Base-by-base conservation (phyloP, 2,329 filamentous ascomycete genomes). In the Cyphellophora europaea region DNA sequence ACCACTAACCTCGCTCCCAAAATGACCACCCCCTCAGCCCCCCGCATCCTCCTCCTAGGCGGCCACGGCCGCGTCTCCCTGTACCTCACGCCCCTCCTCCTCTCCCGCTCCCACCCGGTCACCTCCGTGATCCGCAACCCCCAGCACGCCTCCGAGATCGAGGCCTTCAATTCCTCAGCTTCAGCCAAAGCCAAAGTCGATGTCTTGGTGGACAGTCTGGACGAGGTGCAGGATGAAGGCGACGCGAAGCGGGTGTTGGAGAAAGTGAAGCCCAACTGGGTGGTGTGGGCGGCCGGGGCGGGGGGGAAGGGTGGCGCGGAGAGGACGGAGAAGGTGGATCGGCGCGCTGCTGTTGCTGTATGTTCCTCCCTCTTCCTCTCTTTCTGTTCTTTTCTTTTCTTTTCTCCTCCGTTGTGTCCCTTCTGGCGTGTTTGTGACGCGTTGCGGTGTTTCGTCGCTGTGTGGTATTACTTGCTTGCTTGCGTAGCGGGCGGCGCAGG, bases 11-110 rank as follows among this genome's bases (percentile, higher is more conserved):
- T n/a, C n/a, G n/a, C n/a, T n/a, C n/a, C n/a, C n/a, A n/a, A n/a
- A n/a, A n/a, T n/a, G n/a, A 16, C 30, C 17, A 25, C 47, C n/a
- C n/a, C n/a, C n/a, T n/a, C n/a, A n/a, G n/a, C n/a, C 29, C 44
- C 64, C 57, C 66, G 74, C 53, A 74, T 88, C 40, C 76, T 88
- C 41, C 61, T 91, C 46, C 73, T 91, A 43, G 84, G 84, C 51
- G 85, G 84, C 50, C 83, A 88, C 63, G 85, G 85, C 62, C 85
- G 87, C 55, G 61, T 91, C 40, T 74, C 83, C 46, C 74, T 83
- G 39, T 62, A 79, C 28, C 70, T 91, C 25, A 91, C 84, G 6
- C 82, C 81, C 2, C 69, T 88, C 40, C 75, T 93, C 5, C 74
- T 91, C 27, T 67, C 76, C 33, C 75, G 78, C 45, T 74, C 74